Evolutionary conservation across 2,329 filamentous ascomycete species (phyloP), one percentile per base, ranked within the genome.

Genomic region (Exophiala aquamarina): DNA sequence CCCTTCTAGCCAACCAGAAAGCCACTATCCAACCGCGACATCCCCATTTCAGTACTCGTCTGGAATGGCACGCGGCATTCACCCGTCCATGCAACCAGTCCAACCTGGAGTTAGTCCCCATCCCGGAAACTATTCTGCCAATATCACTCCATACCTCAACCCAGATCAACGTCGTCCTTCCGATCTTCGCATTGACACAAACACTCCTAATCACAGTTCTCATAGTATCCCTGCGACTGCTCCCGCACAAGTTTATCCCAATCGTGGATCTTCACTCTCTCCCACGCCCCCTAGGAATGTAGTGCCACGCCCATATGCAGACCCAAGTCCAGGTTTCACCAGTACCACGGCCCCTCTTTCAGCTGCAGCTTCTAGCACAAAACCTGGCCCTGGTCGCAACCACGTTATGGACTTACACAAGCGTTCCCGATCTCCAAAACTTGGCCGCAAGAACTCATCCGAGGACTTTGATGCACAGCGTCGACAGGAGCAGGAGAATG

Each of bases 361-460:
- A 14, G 13, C 10, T 13, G 18, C 18, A 23, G n/a, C n/a, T 23
- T 13, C 19, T 20, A 7, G 20, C 37, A 17, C 8, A 13, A 7
- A 18, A 3, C 7, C 14, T n/a, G 18, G 17, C 34, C 31, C 40
- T 7, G 31, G 36, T 20, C 38, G 44, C n/a, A 31, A 48, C 6
- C 65, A 67, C 49, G 60, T 65, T 5, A 54, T 62, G 36, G 58
- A 67, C 20, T 55, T 69, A 4, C 63, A 67, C 39, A 56, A 67
- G 42, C 64, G 66, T 18, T 68, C 66, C 14, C 64, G 67, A 20
- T 67, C 63, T 41, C 67, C 67, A 5, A 61, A 56, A 18, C 44
- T 60, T 8, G 58, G 60, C 7, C 61, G 61, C 14, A 59, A 59
- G 19, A 51, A 54, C 10, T 57, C 58, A 1, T 55, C 61, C 21